Evolutionary conservation across 305 asterid genomes (phyloP), one percentile per base, ranked within the genome.

Genomic region (Solanum hybrid): DNA sequence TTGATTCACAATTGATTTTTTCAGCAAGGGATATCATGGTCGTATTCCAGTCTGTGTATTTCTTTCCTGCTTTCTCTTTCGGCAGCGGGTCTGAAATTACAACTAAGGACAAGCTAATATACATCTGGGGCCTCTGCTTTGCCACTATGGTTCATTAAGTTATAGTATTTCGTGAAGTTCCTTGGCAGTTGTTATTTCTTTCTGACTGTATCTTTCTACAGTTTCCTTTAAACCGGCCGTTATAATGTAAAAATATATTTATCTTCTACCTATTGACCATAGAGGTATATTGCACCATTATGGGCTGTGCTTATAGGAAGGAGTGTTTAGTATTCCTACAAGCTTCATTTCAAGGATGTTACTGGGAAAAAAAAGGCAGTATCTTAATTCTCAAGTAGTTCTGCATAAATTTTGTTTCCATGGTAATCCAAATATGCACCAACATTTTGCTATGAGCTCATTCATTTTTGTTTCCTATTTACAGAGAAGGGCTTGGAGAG

Each of bases 401-500:
- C 10, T 26, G 35, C 26, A 35, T 64, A 31, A 5, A 26, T 37
- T 80, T 82, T 38, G 38, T 78, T 78, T 73, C 32, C 10, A 37
- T 12, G 45, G 56, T 37, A 10, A 51, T 77, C 51, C 84, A 80
- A n/a, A 45, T 89, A 72, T 77, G 89, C 90, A 51, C 75, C 0
- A 78, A 27, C 27, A 79, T 87, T 36, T 66, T 64, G 78, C 88
- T 75, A 45, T 81, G 32, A 78, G 86, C 86, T 88, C 29, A 72
- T 78, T 72, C 77, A 26, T 90, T 78, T 90, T 89, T 92, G 85
- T 87, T 90, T 45, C 90, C 91, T 69, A 89, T 92, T 91, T 91
- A 79, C 94, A 97, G 99, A 60, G 99, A 96, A 90, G 99, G 99
- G 90, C 98, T 96, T 90, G 99, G 97, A 90, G 99, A 97, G 91